Evolutionary conservation across 2,329 filamentous ascomycete species (phyloP).

Genomic region (Aspergillus tanneri): DNA sequence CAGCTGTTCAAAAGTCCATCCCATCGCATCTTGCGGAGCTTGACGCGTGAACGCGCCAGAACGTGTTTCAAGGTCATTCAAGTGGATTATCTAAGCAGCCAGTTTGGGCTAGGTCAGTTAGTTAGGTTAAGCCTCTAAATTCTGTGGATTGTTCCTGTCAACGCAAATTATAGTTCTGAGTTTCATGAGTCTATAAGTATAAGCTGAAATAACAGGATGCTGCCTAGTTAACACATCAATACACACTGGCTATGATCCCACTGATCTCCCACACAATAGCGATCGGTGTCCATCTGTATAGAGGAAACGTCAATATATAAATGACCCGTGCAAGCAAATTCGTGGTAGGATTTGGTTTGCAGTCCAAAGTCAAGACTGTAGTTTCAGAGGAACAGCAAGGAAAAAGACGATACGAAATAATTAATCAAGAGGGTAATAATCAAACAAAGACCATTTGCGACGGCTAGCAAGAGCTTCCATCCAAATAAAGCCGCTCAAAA

Average conservation of each 20-base stretch:
- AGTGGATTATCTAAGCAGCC: conserved; percentile 20
- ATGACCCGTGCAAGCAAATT: background rate
- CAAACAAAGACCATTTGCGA: background rate
- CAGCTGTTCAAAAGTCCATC: background rate
- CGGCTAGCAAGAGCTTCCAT: conserved; percentile 25
- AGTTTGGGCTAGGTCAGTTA: background rate
- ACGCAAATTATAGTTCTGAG: background rate
- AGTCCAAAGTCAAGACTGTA: background rate
- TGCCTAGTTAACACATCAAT: background rate
- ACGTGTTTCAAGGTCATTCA: conserved; percentile 8
- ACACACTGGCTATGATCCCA: no score
- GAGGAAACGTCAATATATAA: background rate
- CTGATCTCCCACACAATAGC: background rate
- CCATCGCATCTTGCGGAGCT: conserved; percentile 26
- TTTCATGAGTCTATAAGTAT: background rate
- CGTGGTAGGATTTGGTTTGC: background rate
- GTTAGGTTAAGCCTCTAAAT: background rate
- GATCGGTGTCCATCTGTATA: background rate
- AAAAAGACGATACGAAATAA: background rate
- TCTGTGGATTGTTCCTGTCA: no score
- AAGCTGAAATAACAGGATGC: background rate
- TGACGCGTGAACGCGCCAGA: conserved; percentile 37
- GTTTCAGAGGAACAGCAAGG: background rate
- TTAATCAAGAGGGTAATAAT: background rate
- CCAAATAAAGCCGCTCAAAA: conserved; percentile 34